Evolutionary conservation across 768 basidiomycete species (phyloP).

Genomic region (Podaxis mareebaensis): DNA sequence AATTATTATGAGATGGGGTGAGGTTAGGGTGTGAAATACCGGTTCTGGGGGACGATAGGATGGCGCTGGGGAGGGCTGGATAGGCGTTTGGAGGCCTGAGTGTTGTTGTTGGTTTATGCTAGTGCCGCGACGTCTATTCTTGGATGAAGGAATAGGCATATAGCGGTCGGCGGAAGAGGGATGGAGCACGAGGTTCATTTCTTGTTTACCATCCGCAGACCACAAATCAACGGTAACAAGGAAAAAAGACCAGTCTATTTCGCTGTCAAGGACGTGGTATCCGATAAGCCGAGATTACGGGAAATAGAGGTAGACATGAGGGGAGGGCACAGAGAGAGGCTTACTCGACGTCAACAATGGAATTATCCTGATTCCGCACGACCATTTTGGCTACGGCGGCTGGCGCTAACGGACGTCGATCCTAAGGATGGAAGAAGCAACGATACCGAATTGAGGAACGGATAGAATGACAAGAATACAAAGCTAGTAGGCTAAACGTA

Average conservation of each 20-base stretch:
- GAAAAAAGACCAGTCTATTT: slow-evolving; percentile 86
- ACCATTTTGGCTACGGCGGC: slow-evolving; percentile 88
- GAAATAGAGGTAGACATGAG: neutral
- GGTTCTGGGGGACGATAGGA: slow-evolving; percentile 45
- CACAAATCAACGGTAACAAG: slow-evolving; percentile 92
- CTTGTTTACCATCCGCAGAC: slow-evolving; percentile 78
- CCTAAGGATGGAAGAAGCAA: slow-evolving; percentile 45
- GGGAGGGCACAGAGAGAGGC: slow-evolving; percentile 27
- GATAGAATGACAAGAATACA: too few relatives aligned
- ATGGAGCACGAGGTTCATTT: slow-evolving; percentile 89
- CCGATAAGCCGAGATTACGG: neutral
- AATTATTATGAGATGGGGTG: slow-evolving; percentile 17
- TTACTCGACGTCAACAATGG: slow-evolving; percentile 73
- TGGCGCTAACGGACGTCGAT: slow-evolving; percentile 89
- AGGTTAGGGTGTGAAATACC: slow-evolving; percentile 30
- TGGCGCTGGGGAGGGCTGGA: slow-evolving; percentile 46
- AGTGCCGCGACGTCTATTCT: slow-evolving; percentile 42
- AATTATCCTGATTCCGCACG: slow-evolving; percentile 66
- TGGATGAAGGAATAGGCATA: slow-evolving; percentile 42
- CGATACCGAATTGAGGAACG: slow-evolving; percentile 13
- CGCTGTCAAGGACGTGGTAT: slow-evolving; percentile 42
- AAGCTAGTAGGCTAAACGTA: slow-evolving; percentile 28
- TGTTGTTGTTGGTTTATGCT: slow-evolving; percentile 36
- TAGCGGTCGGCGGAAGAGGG: slow-evolving; percentile 80
- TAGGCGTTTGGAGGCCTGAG: slow-evolving; percentile 46